phyloP scores from a whole-genome alignment of 2,329 filamentous ascomycete genomes.

The Zalaria sp. region DNA sequence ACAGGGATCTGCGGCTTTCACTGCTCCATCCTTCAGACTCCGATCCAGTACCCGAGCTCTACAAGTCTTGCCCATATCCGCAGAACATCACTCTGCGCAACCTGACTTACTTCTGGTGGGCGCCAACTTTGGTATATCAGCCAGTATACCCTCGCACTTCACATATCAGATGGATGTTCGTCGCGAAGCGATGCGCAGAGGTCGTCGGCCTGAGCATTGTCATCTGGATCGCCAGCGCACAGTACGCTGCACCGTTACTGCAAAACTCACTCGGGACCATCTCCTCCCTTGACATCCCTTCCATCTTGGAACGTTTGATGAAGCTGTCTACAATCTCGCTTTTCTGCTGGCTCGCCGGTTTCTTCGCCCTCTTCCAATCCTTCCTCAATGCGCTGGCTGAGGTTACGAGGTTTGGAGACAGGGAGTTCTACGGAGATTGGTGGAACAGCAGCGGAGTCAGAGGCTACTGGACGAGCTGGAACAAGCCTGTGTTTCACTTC shows the following conservation, averaged over 20 bases:
- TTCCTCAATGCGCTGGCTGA: constrained; percentile 85
- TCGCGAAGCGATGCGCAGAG: constrained; percentile 69
- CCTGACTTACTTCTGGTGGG: constrained; percentile 94
- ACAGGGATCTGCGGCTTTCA: constrained; percentile 84
- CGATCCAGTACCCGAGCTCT: constrained; percentile 77
- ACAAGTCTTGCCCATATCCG: constrained; percentile 74
- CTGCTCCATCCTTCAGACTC: constrained; percentile 27
- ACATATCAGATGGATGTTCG: constrained; percentile 74
- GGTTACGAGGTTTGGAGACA: constrained; percentile 76
- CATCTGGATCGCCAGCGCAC: constrained; percentile 89
- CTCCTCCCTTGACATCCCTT: constrained; percentile 60
- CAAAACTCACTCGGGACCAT: constrained; percentile 85
- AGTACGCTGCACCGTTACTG: constrained; percentile 84
- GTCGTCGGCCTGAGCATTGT: constrained; percentile 66
- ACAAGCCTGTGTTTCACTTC: constrained; percentile 92
- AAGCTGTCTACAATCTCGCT: constrained; percentile 92
- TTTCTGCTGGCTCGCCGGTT: constrained; percentile 93
- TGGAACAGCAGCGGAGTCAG: constrained; percentile 87
- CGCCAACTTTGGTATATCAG: constrained; percentile 90
- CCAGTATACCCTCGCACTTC: constrained; percentile 83
- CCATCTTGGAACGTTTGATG: constrained; percentile 78
- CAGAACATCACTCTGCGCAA: constrained; percentile 80
- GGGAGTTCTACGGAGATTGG: constrained; percentile 95
- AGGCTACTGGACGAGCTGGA: constrained; percentile 91
- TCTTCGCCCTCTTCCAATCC: constrained; percentile 93